Base-by-base conservation (phyloP, 1,139 yeast species). In the Saccharomyces uvarum region DNA sequence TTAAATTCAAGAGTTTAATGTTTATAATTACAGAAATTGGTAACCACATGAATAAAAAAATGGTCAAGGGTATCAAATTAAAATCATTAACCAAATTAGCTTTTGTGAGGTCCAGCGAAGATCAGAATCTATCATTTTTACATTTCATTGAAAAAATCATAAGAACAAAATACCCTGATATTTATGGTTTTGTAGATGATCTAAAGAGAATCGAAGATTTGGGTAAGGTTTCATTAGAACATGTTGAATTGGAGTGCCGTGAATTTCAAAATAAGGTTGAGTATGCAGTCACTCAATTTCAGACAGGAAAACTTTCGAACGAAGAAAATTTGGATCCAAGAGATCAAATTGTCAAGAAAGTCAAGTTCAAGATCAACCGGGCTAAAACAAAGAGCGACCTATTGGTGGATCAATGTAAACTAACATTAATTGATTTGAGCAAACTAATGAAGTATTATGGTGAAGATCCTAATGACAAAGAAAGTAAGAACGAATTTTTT, bases 1-100 rank as follows among this genome's bases (percentile, higher is more conserved):
- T 76, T n/a, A 79, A 82, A 49, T 77, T 93, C 63, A 79, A 82
- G 59, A 79, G 80, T 56, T 79, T 91, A 8, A 75, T 93, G 55
- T 86, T 85, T 50, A 80, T 93, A 47, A 88, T 93, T 53, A 78
- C 90, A 60, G 85, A 86, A 19, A 84, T 93, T 57, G 99, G 98
- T 24, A 93, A 93, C 66, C 90, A 84, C 66, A 93, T 93, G 98
- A 93, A 93, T 69, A 96, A 88, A 65, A 90, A 87, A 64, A 85
- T 84, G 61, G 97, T 96, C 0, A 72, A 78, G 54, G 99, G 98
- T 1, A 90, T 93, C 73, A 84, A 82, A 63, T 74, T 93, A 48
- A 87, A 88, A 33, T 87, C 97, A 1, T 75, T 93, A 55, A 95
- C 85, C 61, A 77, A 96, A 62, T 76, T 93, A 56, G 88, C 85